Percentiles rank a stretch among this genome's conserved stretches.
phyloP scores from a whole-genome alignment of 306 rosid species.

The Lotus japonicus region DNA sequence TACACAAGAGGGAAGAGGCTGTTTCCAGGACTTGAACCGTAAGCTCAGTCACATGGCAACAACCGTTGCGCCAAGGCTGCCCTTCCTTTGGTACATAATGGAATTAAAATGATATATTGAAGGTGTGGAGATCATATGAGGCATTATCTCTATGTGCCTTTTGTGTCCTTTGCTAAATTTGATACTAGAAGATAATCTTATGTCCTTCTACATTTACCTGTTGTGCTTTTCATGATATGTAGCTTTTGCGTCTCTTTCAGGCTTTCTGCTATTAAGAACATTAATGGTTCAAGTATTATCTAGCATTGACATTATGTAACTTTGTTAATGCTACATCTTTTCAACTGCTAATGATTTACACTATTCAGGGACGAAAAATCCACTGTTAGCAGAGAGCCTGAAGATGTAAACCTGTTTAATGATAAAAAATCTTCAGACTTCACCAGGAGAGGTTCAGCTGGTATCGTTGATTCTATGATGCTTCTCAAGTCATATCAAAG shows the following conservation, averaged over 20 bases:
- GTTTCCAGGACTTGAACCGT: too few relatives aligned
- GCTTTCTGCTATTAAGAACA: not conserved
- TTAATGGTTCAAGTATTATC: conserved; percentile 7
- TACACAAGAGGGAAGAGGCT: too few relatives aligned
- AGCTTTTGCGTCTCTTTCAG: not conserved
- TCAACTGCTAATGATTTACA: conserved; percentile 34
- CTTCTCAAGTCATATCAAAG: conserved; percentile 75
- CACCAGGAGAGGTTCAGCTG: conserved; percentile 76
- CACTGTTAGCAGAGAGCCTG: conserved; percentile 34
- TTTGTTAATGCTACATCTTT: conserved; percentile 36
- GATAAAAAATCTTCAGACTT: conserved; percentile 45
- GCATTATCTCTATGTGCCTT: not conserved
- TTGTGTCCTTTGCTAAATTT: not conserved
- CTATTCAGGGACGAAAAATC: conserved; percentile 25
- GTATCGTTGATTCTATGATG: conserved; percentile 61
- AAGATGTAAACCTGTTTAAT: conserved; percentile 26
- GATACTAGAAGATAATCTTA: not conserved
- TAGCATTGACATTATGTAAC: conserved; percentile 1
- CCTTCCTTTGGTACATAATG: not conserved
- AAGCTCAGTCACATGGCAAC: too few relatives aligned
- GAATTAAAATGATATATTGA: not conserved
- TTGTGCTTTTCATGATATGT: not conserved
- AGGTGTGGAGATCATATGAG: not conserved
- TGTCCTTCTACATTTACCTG: not conserved
- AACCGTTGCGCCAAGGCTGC: too few relatives aligned